These are phyloP conservation scores for Brassica incana DNA, from an alignment of 345 rosid species.

Conservation along the genomic window DNA sequence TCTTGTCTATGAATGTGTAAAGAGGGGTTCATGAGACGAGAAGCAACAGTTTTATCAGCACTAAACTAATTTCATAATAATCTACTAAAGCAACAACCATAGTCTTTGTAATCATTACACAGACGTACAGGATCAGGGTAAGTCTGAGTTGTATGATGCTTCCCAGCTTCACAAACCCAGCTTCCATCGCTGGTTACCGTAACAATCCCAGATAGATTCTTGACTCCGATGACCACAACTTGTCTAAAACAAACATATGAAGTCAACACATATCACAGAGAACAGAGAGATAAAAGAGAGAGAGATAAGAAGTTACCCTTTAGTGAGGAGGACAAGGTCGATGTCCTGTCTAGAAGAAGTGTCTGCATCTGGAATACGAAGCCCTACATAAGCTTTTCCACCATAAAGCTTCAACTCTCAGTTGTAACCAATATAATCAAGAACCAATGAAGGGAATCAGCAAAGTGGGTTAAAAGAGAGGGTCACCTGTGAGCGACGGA, in stretches of 20 bases:
- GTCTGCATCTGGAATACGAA: slow-evolving; percentile 89
- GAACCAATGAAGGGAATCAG: not conserved
- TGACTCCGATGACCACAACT: slow-evolving; percentile 69
- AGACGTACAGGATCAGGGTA: slow-evolving; percentile 53
- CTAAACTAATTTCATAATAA: not conserved
- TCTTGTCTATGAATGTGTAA: not conserved
- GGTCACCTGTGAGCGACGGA: slow-evolving; percentile 66
- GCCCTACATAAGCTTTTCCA: slow-evolving; percentile 84
- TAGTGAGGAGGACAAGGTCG: slow-evolving; percentile 68
- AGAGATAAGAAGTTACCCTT: slow-evolving; percentile 43
- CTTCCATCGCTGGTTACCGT: slow-evolving; percentile 65
- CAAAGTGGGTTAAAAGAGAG: not conserved
- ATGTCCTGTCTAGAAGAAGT: slow-evolving; percentile 68
- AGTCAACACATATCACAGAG: not conserved
- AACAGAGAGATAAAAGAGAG: not conserved
- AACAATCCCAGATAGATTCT: slow-evolving; percentile 70
- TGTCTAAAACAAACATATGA: slow-evolving; percentile 44
- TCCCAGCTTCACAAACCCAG: slow-evolving; percentile 67
- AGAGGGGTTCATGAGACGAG: not conserved
- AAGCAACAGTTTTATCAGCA: not conserved
- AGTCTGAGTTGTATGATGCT: slow-evolving; percentile 45
- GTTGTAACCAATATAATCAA: not conserved
- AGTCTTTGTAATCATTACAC: not conserved
- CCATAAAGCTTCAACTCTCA: slow-evolving; percentile 57
- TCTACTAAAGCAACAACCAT: not conserved